Conservation (phyloP, 495 filamentous ascomycete genomes). For the Opeltia flavorubescens region DNA sequence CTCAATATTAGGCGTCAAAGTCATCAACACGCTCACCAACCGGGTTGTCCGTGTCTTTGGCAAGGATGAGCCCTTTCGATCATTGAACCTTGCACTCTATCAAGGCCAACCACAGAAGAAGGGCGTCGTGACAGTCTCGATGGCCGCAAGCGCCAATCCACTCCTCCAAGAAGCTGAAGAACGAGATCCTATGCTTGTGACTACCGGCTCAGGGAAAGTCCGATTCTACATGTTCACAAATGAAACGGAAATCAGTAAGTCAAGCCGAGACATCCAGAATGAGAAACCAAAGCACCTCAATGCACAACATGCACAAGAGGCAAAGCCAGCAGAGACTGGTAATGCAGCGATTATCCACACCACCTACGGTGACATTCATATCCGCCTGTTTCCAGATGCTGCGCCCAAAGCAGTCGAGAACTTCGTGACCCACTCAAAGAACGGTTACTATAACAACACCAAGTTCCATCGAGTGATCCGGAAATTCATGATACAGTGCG, state of each 20-base stretch:
- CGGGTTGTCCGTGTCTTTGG: conserved; percentile 76
- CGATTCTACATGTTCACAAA: conserved; percentile 99
- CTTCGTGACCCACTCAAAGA: conserved; percentile 79
- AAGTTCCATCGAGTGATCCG: conserved; percentile 95
- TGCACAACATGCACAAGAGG: conserved; percentile 32
- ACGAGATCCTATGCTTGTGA: conserved; percentile 77
- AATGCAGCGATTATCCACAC: conserved; percentile 81
- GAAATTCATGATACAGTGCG: conserved; percentile 96
- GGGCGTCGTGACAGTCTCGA: conserved; percentile 82
- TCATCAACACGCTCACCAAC: conserved; percentile 90
- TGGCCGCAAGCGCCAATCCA: conserved; percentile 90
- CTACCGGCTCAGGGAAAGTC: conserved; percentile 72
- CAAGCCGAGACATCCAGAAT: conserved; percentile 82
- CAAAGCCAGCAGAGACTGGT: conserved; percentile 53
- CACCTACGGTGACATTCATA: conserved; percentile 84
- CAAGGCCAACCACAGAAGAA: conserved; percentile 92
- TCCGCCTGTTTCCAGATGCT: conserved; percentile 83
- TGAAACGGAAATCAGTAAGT: conserved; percentile 69
- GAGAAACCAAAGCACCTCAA: conserved; percentile 61
- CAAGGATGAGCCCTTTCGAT: conserved; percentile 73
- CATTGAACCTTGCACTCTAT: conserved; percentile 75
- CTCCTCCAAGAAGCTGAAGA: conserved; percentile 85
- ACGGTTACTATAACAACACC: conserved; percentile 90
- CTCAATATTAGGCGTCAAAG: conserved; percentile 79
- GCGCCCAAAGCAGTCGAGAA: conserved; percentile 97